A percentile compares a stretch with the other conserved stretches of the same genome.
Conservation (phyloP, 2,329 filamentous ascomycete genomes). For the Cordyceps fumosorosea region DNA sequence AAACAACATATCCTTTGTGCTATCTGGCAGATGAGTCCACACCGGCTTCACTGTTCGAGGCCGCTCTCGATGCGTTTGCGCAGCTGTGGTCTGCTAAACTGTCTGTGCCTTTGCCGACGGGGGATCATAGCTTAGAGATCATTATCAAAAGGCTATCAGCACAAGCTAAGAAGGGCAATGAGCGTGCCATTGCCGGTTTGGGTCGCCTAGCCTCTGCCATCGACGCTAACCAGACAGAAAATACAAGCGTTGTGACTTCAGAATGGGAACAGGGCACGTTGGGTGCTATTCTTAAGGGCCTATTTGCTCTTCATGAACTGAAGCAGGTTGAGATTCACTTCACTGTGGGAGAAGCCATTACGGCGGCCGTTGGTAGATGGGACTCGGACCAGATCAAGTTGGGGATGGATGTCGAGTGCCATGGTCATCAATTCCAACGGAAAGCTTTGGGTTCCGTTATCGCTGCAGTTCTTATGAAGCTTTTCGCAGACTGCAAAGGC, state of each 20-base stretch:
- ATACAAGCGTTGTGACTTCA: conserved; percentile 18
- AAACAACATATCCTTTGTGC: conserved; percentile 24
- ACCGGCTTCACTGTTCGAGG: conserved; percentile 33
- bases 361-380: conserved; percentile 73
- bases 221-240: conserved; percentile 11
- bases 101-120: conserved; percentile 26
- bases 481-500: conserved; percentile 70
- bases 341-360: conserved; percentile 80
- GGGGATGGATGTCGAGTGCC: conserved; percentile 65
- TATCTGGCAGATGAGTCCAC: conserved; percentile 26
- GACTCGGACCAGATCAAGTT: conserved; percentile 71
- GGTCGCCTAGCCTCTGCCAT: conserved; percentile 56
- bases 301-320: conserved; percentile 76
- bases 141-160: conserved; percentile 58
- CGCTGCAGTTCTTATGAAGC: conserved; percentile 57
- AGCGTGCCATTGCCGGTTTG: conserved; percentile 72
- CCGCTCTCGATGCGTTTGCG: conserved; percentile 37
- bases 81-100: conserved; percentile 43
- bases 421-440: conserved; percentile 27
- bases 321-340: conserved; percentile 86
- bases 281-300: conserved; percentile 53
- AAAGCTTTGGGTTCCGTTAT: conserved; percentile 38
- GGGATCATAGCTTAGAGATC: conserved; percentile 27
- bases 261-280: conserved; percentile 30
- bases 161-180: conserved; percentile 72